Percentiles rank a stretch among this genome's conserved stretches.
Evolutionary conservation across 805 yeast genomes (phyloP).

Genomic region (Pichia manshurica): DNA sequence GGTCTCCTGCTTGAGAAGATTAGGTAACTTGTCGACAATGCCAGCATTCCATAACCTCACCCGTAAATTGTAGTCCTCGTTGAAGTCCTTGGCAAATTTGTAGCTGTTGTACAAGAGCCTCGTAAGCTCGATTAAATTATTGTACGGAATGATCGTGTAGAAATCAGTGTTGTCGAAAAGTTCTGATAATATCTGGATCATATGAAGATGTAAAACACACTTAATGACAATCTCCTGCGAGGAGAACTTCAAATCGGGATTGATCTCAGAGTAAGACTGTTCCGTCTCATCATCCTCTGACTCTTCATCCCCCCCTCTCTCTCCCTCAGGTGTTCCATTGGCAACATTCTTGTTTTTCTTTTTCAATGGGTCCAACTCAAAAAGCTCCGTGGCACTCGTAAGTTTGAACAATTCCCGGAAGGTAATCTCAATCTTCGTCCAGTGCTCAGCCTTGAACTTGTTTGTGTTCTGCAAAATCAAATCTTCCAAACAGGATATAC

Average conservation of each 20-base stretch:
- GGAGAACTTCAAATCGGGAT: constrained; percentile 44
- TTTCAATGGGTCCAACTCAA: constrained; percentile 50
- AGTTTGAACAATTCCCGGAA: constrained; percentile 66
- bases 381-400: constrained; percentile 83
- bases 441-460: constrained; percentile 60
- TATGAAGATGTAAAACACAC: constrained; percentile 81
- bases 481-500: constrained; percentile 80
- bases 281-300: constrained; percentile 17
- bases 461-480: constrained; percentile 68
- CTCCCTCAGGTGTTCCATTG: constrained; percentile 10
- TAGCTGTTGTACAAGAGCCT: constrained; percentile 61
- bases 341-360: constrained; percentile 23
- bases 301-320: constrained; percentile 9
- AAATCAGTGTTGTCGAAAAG: constrained; percentile 66
- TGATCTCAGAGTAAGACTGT: constrained; percentile 5
- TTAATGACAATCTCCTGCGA: constrained; percentile 63
- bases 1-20: constrained; percentile 85
- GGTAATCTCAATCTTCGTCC: constrained; percentile 65
- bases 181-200: constrained; percentile 83
- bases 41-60: constrained; percentile 90
- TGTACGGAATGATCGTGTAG: constrained; percentile 62
- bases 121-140: constrained; percentile 55
- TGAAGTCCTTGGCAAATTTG: constrained; percentile 79
- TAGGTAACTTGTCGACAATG: constrained; percentile 87
- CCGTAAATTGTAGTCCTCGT: constrained; percentile 81